Conservation (phyloP, 257 asterid species). For the Solanum sejunctum region DNA sequence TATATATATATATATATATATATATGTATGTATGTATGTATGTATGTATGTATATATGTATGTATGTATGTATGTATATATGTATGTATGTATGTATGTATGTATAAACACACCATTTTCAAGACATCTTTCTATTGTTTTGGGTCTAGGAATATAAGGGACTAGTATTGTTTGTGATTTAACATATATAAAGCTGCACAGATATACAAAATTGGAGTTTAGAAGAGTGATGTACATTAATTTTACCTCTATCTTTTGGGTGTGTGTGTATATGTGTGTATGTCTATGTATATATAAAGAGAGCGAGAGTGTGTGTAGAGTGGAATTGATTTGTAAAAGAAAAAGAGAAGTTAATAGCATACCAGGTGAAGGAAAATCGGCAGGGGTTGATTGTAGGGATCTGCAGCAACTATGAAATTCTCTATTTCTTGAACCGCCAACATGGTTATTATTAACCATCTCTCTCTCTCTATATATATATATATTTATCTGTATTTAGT, state of each 20-base stretch:
- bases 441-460: background rate
- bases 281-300: too few relatives aligned
- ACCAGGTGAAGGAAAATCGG: background rate
- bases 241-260: too few relatives aligned
- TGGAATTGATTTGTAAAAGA: background rate
- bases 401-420: slow-evolving; percentile 52
- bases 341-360: background rate
- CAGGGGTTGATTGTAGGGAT: slow-evolving; percentile 20
- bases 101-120: too few relatives aligned
- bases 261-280: too few relatives aligned
- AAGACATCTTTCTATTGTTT: background rate
- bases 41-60: too few relatives aligned
- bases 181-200: background rate
- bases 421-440: slow-evolving; percentile 39
- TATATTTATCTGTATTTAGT: too few relatives aligned
- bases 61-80: too few relatives aligned
- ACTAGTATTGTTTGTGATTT: background rate
- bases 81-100: too few relatives aligned
- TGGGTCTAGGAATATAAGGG: background rate
- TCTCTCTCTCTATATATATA: background rate
- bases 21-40: too few relatives aligned
- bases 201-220: background rate
- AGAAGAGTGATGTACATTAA: background rate
- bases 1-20: too few relatives aligned
- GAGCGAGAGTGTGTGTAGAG: too few relatives aligned